Evolutionary conservation across 1,139 yeast genomes (phyloP).

Genomic region (Meyerozyma carpophila): DNA sequence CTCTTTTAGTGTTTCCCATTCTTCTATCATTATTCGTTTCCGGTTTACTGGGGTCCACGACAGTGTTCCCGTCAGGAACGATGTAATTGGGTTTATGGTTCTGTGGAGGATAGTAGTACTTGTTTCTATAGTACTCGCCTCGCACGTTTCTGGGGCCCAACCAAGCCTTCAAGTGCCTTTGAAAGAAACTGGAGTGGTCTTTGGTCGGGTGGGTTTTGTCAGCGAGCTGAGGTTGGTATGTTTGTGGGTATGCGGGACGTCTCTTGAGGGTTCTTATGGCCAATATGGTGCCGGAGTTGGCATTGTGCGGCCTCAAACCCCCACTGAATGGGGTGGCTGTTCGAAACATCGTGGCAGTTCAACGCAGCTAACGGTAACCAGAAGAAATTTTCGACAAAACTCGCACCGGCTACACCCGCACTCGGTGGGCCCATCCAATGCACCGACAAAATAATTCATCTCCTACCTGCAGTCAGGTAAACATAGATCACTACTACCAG

Average conservation of each 20-base stretch:
- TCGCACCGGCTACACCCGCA: neutral
- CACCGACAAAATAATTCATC: no score
- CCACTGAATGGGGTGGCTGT: neutral
- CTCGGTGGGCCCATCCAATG: neutral
- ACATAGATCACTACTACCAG: no score
- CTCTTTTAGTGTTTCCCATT: slow-evolving; percentile 16
- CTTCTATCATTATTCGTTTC: slow-evolving; percentile 11
- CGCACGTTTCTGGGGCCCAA: slow-evolving; percentile 80
- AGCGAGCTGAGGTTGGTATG: slow-evolving; percentile 15
- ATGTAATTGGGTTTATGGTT: slow-evolving; percentile 73
- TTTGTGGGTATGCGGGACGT: slow-evolving; percentile 17
- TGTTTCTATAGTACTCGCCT: slow-evolving; percentile 78
- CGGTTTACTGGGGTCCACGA: slow-evolving; percentile 18
- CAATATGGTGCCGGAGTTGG: neutral
- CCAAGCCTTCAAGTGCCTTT: slow-evolving; percentile 46
- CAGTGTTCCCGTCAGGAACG: slow-evolving; percentile 50
- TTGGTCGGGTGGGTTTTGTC: slow-evolving; percentile 18
- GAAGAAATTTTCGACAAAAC: neutral
- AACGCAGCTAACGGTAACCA: neutral
- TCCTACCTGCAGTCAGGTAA: no score
- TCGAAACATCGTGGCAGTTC: neutral
- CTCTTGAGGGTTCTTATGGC: slow-evolving; percentile 9
- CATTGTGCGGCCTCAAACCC: neutral
- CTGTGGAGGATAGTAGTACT: slow-evolving; percentile 67
- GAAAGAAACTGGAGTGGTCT: slow-evolving; percentile 22